A percentile compares a stretch with the other conserved stretches of the same genome.
Evolutionary conservation across 257 asterid genomes (phyloP).

Genomic region (Rauvolfia tetraphylla): DNA sequence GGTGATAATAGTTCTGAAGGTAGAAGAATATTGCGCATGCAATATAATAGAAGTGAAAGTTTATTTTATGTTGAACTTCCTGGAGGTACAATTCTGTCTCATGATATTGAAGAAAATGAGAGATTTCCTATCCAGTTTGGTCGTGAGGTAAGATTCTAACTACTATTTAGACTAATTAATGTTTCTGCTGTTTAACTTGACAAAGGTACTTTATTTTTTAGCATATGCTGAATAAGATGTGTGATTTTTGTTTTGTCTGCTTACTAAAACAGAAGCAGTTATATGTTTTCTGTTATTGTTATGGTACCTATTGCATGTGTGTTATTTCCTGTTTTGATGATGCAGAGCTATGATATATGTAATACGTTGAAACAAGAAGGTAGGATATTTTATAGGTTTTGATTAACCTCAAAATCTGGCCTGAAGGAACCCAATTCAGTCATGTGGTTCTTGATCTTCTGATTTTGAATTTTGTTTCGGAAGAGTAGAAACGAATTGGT

Average conservation of each 20-base stretch:
- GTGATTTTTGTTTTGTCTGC: not conserved
- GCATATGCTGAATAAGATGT: not conserved
- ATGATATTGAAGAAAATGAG: slow-evolving; percentile 70
- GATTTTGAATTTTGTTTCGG: not conserved
- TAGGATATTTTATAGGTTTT: not conserved
- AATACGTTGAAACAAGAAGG: not conserved
- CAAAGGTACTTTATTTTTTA: not conserved
- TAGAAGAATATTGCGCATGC: slow-evolving; percentile 46
- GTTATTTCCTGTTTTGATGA: not conserved
- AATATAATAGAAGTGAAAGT: slow-evolving; percentile 56
- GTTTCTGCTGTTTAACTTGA: not conserved
- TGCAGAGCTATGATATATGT: not conserved
- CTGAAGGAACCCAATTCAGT: not conserved
- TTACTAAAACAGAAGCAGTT: not conserved
- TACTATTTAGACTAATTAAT: not conserved
- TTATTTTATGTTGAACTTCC: slow-evolving; percentile 92
- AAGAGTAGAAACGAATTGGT: not conserved
- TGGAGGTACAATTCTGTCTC: slow-evolving; percentile 66
- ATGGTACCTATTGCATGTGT: not conserved
- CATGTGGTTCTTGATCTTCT: not conserved
- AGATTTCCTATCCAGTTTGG: slow-evolving; percentile 91
- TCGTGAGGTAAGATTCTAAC: slow-evolving; percentile 64
- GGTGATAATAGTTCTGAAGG: slow-evolving; percentile 52
- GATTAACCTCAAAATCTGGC: not conserved
- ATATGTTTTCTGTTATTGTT: not conserved